Evolutionary conservation across 345 rosid species (phyloP).

Genomic region (Iberis pinnata): DNA sequence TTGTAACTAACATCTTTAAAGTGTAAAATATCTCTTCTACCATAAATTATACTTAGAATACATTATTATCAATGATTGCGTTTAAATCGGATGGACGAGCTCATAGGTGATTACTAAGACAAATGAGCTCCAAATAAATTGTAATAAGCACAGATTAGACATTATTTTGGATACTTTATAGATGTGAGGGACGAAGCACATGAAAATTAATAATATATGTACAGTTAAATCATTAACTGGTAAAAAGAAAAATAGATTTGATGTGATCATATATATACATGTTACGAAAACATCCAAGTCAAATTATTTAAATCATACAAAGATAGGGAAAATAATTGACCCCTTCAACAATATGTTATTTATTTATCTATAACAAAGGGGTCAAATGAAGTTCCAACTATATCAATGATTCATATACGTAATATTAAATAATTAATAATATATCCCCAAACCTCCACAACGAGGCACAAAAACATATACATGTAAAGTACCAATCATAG

Average conservation of each 20-base stretch:
- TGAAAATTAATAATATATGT: not conserved
- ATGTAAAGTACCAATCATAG: constrained; percentile 25
- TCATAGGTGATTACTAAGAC: no score
- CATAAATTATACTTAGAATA: no score
- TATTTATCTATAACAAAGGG: constrained; percentile 22
- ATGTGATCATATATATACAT: constrained; percentile 1
- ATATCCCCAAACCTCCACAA: constrained; percentile 28
- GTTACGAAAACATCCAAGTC: not conserved
- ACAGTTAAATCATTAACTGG: not conserved
- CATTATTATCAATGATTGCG: no score
- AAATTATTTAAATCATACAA: not conserved
- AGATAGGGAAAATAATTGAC: not conserved
- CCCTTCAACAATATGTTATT: constrained; percentile 17
- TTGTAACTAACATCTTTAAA: no score
- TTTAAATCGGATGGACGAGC: no score
- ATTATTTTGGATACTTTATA: no score
- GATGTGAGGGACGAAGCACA: no score
- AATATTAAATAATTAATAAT: constrained; percentile 3
- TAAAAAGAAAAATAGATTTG: no score
- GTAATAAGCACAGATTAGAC: no score
- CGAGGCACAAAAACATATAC: constrained; percentile 33
- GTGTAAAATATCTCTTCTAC: no score
- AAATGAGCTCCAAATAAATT: no score
- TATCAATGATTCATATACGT: constrained; percentile 16
- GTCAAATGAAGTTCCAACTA: constrained; percentile 5